Base-by-base conservation (phyloP, 2,329 filamentous ascomycete genomes). In the Penicillium fuscoglaucum region DNA sequence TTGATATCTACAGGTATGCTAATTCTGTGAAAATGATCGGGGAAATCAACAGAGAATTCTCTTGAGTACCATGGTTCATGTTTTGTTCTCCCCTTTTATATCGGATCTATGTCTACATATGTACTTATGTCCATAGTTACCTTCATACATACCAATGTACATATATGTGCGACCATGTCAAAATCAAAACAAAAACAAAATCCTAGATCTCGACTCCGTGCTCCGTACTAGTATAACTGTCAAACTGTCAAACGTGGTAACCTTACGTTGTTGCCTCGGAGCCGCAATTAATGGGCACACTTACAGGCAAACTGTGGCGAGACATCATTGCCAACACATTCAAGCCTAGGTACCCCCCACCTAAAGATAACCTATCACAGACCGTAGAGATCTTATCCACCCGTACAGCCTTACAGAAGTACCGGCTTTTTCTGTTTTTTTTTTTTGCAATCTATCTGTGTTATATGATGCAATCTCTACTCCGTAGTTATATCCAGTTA, bases 181-280 rank as follows among this genome's bases (percentile, higher is more conserved):
- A 15, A 19, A 7, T 5, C 2, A 24, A 17, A 26, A 26, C 40
- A 2, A 24, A 24, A 24, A 8, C 3, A 9, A 43, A 24, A 24
- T 4, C 24, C 12, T 41, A 40, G 21, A 43, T 43, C 19, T 43
- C 21, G 15, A 10, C 9, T 6, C 2, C 4, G 24, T 24, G 4
- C 24, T 24, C 13, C 33, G 3, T 35, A 17, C 13, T 35, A 35
- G 7, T 8, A 35, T 17, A 17, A 40, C 40, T 26, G 13, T 17
- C 13, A 43, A 29, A 28, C 4, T 43, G 13, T 43, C 21, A 43
- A 29, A 28, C 2, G 24, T 29, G 7, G 19, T 35, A 35, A 35
- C 35, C 46, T 35, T 35, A 52, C 29, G 37, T 58, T 62, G 63
- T 62, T 66, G 62, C 63, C 60, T 66, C 61, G 58, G 57, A 61